Evolutionary conservation across 345 rosid genomes (phyloP).

Genomic region (Lepidium africanum): DNA sequence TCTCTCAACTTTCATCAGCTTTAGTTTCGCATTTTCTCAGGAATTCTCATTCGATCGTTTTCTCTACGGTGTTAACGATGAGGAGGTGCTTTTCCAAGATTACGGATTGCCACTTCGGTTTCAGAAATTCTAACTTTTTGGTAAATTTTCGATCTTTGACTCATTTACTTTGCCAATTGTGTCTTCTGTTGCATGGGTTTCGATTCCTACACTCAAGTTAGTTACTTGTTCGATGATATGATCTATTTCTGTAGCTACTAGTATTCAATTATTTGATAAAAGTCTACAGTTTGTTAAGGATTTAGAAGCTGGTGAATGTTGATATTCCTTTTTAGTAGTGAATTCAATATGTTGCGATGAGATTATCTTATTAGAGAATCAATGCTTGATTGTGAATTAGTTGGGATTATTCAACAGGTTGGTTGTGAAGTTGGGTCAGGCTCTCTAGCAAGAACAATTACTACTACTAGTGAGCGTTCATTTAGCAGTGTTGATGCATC

Average conservation of each 20-base stretch:
- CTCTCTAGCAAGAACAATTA: constrained; percentile 12
- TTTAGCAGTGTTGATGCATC: constrained; percentile 10
- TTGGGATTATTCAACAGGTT: constrained; percentile 23
- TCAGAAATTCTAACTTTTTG: neutral
- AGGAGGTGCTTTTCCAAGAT: constrained; percentile 30
- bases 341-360: neutral
- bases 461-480: constrained; percentile 18
- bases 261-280: neutral
- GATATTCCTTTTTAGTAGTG: neutral
- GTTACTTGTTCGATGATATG: neutral
- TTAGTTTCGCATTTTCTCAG: neutral
- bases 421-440: constrained; percentile 19
- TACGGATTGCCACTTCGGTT: constrained; percentile 17
- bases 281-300: neutral
- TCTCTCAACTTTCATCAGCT: neutral
- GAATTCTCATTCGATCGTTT: neutral
- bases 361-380: neutral
- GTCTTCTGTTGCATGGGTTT: neutral
- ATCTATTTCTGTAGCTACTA: neutral
- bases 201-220: neutral
- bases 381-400: neutral
- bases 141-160: neutral
- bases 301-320: neutral
- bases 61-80: constrained; percentile 22
- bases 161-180: neutral